These are phyloP conservation scores for Ustilago cynodontis DNA, from an alignment of 1,284 basidiomycete genomes.

Conservation along the genomic window DNA sequence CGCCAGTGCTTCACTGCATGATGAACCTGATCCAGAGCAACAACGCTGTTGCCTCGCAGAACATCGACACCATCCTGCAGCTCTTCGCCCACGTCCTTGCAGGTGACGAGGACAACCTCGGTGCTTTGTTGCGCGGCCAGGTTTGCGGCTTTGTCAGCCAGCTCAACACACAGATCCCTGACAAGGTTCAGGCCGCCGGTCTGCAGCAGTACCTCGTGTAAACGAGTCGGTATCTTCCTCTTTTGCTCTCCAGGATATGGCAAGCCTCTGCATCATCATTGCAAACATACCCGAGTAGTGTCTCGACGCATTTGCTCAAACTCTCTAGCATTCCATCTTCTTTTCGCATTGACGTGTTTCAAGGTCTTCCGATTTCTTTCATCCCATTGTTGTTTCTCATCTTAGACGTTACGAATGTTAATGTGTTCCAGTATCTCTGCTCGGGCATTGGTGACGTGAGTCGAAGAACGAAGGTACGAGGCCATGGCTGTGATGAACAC, in stretches of 20 bases:
- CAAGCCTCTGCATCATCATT: slow-evolving; percentile 14
- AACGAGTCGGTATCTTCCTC: slow-evolving; percentile 8
- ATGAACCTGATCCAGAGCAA: slow-evolving; percentile 87
- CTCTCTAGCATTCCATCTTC: slow-evolving; percentile 14
- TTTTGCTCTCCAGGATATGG: background rate
- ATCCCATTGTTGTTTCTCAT: slow-evolving; percentile 2
- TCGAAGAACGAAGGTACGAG: background rate
- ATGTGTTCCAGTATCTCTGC: slow-evolving; percentile 6
- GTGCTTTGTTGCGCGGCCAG: slow-evolving; percentile 72
- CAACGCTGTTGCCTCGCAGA: slow-evolving; percentile 77
- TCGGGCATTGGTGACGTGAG: background rate
- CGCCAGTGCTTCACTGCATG: slow-evolving; percentile 86
- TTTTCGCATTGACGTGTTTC: slow-evolving; percentile 22
- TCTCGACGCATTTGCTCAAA: slow-evolving; percentile 49
- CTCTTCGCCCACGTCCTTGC: slow-evolving; percentile 87
- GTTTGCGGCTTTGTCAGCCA: slow-evolving; percentile 77
- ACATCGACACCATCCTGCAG: slow-evolving; percentile 84
- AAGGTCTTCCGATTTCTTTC: background rate
- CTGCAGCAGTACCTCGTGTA: slow-evolving; percentile 72
- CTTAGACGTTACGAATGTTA: slow-evolving; percentile 41
- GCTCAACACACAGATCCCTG: slow-evolving; percentile 80
- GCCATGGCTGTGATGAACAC: background rate
- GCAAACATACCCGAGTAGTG: slow-evolving; percentile 58
- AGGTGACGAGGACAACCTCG: slow-evolving; percentile 63
- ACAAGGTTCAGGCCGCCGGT: slow-evolving; percentile 81